phyloP scores from a whole-genome alignment of 768 basidiomycete genomes.

The Dioszegia hungarica region DNA sequence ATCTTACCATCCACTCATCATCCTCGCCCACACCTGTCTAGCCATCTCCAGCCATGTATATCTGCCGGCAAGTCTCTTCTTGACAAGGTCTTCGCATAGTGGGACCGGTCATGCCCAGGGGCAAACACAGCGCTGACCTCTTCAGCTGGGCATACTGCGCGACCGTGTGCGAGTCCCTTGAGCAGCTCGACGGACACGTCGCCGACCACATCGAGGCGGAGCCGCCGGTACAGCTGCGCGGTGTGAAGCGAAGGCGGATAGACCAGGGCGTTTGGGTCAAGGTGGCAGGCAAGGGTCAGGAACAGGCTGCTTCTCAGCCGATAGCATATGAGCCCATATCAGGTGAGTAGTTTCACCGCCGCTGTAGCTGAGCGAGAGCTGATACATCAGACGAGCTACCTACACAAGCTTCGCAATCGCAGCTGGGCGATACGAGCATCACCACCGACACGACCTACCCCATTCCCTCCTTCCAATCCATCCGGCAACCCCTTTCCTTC shows the following conservation, averaged over 20 bases:
- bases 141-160: constrained; percentile 5
- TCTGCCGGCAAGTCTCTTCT: background rate
- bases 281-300: background rate
- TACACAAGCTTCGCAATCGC: background rate
- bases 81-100: too few species aligned
- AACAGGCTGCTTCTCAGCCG: background rate
- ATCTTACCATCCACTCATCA: too few species aligned
- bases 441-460: constrained; percentile 6
- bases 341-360: too few species aligned
- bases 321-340: background rate
- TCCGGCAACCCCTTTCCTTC: background rate
- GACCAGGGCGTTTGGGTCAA: background rate
- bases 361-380: background rate
- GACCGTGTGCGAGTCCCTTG: background rate
- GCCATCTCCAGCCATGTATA: too few species aligned
- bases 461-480: constrained; percentile 1
- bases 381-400: background rate
- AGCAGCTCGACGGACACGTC: background rate
- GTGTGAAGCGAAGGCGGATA: background rate
- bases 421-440: constrained; percentile 5
- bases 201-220: background rate
- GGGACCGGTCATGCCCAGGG: too few species aligned
- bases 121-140: background rate
- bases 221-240: background rate
- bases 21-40: too few species aligned